Evolutionary conservation across 2,329 filamentous ascomycete genomes (phyloP), one percentile per base, ranked within the genome.

Genomic region (Cercospora canescens): DNA sequence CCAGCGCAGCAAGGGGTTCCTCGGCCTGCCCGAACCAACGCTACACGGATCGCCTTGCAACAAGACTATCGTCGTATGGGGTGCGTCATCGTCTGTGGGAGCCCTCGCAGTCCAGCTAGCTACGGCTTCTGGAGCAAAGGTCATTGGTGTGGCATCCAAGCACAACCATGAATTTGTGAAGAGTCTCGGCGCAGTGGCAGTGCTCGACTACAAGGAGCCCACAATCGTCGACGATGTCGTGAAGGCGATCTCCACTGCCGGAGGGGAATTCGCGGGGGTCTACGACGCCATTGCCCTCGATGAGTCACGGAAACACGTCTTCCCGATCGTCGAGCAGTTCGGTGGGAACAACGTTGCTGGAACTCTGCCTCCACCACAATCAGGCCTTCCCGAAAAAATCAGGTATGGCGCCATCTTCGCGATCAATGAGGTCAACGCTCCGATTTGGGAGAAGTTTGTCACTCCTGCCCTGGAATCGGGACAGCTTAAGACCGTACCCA

Each of bases 181-280:
- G 61, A 60, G 60, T 21, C 65, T 73, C 14, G 76, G 78, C 28
- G 78, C 78, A 8, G 66, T 52, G 28, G 69, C 70, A 18, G 75
- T 72, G 9, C 61, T 78, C 26, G 77, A 79, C 64, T 77, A 82
- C 70, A 76, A 75, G 14, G 67, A 66, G 52, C 32, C 69, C 3
- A 70, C 66, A 8, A 67, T 80, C 1, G 75, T 76, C 12, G 75
- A 80, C 2, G 79, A 82, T 59, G 77, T 81, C 45, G 71, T 82
- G 24, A 67, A 68, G 9, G 79, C 80, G 24, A 73, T 82, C 62
- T 72, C 80, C 63, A 32, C 64, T 9, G 63, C 55, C n/a, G 79
- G 77, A 4, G 79, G 77, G 2, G 77, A 80, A 12, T 82, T 81
- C 58, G 73, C 71, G 6, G 81, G 81, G 30, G 73, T 80, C n/a